A percentile compares a stretch with the other conserved stretches of the same genome.
phyloP scores from a whole-genome alignment of 306 rosid genomes.

The Dryas octopetala region DNA sequence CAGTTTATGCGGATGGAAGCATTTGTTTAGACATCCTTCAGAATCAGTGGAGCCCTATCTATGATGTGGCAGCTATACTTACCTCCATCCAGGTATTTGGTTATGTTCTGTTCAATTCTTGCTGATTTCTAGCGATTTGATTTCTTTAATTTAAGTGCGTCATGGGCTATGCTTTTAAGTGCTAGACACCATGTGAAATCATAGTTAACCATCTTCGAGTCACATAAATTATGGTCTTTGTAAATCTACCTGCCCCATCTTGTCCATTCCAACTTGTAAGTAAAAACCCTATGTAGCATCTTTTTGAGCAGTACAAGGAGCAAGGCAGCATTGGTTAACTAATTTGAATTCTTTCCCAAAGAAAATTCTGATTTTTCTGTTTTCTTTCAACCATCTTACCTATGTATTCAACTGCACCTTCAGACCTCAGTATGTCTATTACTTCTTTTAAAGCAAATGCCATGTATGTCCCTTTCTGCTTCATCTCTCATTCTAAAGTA shows the following conservation, averaged over 20 bases:
- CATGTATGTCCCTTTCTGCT: background rate
- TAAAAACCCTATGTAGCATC: background rate
- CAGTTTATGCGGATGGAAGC: conserved; percentile 99
- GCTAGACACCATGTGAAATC: background rate
- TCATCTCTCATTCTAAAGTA: background rate
- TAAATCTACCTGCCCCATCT: background rate
- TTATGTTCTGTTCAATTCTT: conserved; percentile 14
- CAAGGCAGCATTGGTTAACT: background rate
- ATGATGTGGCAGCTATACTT: conserved; percentile 96
- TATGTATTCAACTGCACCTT: background rate
- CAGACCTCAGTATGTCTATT: background rate
- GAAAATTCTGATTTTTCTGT: background rate
- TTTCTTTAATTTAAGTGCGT: background rate
- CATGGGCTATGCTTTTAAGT: background rate
- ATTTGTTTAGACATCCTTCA: conserved; percentile 95
- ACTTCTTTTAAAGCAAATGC: background rate
- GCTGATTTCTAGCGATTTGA: conserved; percentile 19
- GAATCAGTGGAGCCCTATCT: conserved; percentile 98
- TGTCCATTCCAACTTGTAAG: background rate
- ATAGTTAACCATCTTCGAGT: background rate
- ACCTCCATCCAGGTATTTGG: conserved; percentile 90
- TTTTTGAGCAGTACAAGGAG: background rate
- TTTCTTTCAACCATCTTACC: background rate
- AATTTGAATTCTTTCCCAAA: background rate
- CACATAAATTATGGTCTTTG: background rate